Evolutionary conservation across 2,329 filamentous ascomycete genomes (phyloP), one percentile per base, ranked within the genome.

Genomic region (Teratosphaeria gauchensis): DNA sequence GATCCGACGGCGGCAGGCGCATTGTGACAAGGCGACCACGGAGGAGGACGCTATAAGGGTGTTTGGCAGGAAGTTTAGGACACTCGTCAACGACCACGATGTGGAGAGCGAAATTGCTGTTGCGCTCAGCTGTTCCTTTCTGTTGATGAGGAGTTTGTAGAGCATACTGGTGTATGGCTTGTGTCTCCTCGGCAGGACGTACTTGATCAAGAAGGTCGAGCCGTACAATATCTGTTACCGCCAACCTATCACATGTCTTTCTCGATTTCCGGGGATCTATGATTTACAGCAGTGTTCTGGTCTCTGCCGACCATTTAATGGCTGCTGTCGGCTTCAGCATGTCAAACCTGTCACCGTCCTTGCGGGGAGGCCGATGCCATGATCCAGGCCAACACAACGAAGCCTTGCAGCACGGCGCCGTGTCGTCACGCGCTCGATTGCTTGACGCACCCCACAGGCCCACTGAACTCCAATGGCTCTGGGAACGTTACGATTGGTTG

Each of bases 1-100:
- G 1, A 70, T 71, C 0, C 68, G 79, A 48, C 81, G 78, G 78
- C 69, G 76, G 9, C 68, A 78, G 64, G 77, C 76, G 0, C 64
- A 81, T 61, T 74, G 76, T 0, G 74, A 76, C 0, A 61, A 63
- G 0, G 72, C 68, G 0, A 72, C 73, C 0, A 78, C 76, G 0
- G 77, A 79, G 76, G 58, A 65, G 73, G 19, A 68, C 58, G 35
- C 56, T 3, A 63, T 76, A 5, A 72, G 61, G 46, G 62, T 67
- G n/a, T 76, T 66, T 9, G 59, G 60, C 24, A 64, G 58, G 46
- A 58, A 62, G 55, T 55, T 73, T 9, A 62, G 65, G 56, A 66
- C 69, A 54, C 38, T 64, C 33, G 53, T 68, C 1, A 57, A 53
- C 38, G 60, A 56, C 4, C 12, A 32, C n/a, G 51, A 54, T 4